Base-by-base conservation (phyloP, 768 basidiomycete genomes). In the Suillus americanus region DNA sequence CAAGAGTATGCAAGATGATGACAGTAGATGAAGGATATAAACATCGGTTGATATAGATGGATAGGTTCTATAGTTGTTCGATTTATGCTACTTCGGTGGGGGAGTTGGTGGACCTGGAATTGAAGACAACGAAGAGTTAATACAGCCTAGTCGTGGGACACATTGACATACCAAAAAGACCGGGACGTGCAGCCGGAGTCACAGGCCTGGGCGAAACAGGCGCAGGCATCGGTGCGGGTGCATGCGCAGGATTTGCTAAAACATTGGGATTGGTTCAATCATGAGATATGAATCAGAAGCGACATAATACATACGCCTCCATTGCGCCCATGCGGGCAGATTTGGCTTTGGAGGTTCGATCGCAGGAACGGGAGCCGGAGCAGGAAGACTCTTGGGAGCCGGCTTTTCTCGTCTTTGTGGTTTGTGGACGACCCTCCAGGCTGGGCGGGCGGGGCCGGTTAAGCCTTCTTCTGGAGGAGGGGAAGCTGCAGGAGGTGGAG, bases 271-370 rank as follows among this genome's bases (percentile, higher is more conserved):
- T 13, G 14, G 51, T 38, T n/a, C n/a, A 64, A 46, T 66, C n/a
- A 40, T 20, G 33, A 51, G 7, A 40, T 50, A 25, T 55, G 14
- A 35, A 64, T 41, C 13, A 55, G 62, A 46, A 53, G 45, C 60
- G 5, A 43, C 41, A 56, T 56, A 18, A 30, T 13, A 81, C 86
- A 61, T 73, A 94, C 91, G 92, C 80, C 87, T 82, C 92, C 91
- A 94, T 69, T 92, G 90, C 0, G 91, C 86, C 92, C 92, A 94
- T 1, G 92, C 85, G n/a, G 91, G 90, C 35, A 86, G 23, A 41
- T 83, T 82, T 0, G 83, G 81, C 69, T 85, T 83, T 0, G 85
- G 79, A 13, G 80, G 76, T 33, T 79, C 80, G 33, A 80, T 77
- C 0, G 82, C 81, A 13, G 81, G 77, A 9, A 74, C 65, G 0